These are phyloP conservation scores for Pleurotus pulmonarius DNA, from an alignment of 768 basidiomycete genomes.

Conservation along the genomic window DNA sequence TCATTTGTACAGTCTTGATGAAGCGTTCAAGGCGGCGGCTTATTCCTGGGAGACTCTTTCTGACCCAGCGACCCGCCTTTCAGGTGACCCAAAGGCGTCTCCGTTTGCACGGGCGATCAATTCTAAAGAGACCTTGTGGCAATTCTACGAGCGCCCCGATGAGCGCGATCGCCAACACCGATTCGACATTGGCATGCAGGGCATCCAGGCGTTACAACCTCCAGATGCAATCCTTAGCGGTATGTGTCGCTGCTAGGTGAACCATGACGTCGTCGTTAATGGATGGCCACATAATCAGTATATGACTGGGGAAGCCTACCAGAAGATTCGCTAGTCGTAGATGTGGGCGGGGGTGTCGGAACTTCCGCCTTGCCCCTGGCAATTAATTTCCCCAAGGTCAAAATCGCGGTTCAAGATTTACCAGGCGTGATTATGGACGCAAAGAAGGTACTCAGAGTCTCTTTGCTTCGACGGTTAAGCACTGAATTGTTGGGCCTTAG, in stretches of 20 bases:
- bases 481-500: too few species aligned
- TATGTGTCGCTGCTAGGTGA: background rate
- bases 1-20: slow-evolving; percentile 21
- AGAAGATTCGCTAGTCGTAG: slow-evolving; percentile 36
- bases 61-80: slow-evolving; percentile 20
- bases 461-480: too few species aligned
- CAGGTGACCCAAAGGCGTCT: slow-evolving; percentile 19
- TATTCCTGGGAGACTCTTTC: slow-evolving; percentile 27
- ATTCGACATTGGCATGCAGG: slow-evolving; percentile 23
- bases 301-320: slow-evolving; percentile 43
- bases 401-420: slow-evolving; percentile 46
- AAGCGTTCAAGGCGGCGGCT: slow-evolving; percentile 24
- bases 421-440: slow-evolving; percentile 40
- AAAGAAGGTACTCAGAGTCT: slow-evolving; percentile 18
- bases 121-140: slow-evolving; percentile 15
- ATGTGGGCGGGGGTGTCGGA: slow-evolving; percentile 55
- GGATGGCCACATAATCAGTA: slow-evolving; percentile 20
- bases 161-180: slow-evolving; percentile 13
- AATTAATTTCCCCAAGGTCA: slow-evolving; percentile 19
- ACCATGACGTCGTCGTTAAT: background rate
- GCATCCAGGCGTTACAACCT: slow-evolving; percentile 13
- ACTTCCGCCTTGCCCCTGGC: slow-evolving; percentile 19
- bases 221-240: slow-evolving; percentile 14
- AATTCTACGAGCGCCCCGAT: slow-evolving; percentile 14
- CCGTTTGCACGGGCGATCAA: slow-evolving; percentile 22